Base-by-base conservation (phyloP, 176 grass and related monocot species). In the Lolium multiflorum region DNA sequence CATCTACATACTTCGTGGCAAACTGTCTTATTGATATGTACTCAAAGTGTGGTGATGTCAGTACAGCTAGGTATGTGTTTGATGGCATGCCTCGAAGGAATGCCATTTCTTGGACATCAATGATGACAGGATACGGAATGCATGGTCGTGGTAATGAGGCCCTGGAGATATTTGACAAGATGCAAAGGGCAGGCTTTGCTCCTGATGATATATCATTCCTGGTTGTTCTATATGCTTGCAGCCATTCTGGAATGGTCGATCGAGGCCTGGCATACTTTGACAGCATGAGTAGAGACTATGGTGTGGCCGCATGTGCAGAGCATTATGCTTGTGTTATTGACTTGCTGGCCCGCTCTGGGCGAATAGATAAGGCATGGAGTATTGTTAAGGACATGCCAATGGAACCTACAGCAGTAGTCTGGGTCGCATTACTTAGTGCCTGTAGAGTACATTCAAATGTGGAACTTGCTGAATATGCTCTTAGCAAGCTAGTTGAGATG, bases 1-100 rank as follows among this genome's bases (percentile, higher is more conserved):
- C 81, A 79, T 89, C 90, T 57, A 48, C 64, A 51, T 90, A 84
- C 65, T 92, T 90, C n/a, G 89, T 94, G 69, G 60, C 78, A 35
- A 97, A 97, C 72, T 97, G 95, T 76, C 89, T 97, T 18, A 90
- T 97, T 78, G 90, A 97, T 89, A 94, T 97, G 92, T 94, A 97
- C 66, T 90, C 91, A 73, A 97, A 93, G 67, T 97, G 92, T 74
- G 92, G 92, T 58, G 88, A 93, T 79, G 79, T 94, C 0, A 74
- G 93, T 80, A 85, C 88, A 83, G 90, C 92, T 89, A 88, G 89
- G 76, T 88, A 84, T 83, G 84, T 94, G 28, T 97, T 97, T 81
- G 79, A 94, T 87, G 67, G 55, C 62, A 94, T 94, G 89, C 82
- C 80, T 54, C 64, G 68, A 78, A 93, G 76, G 51, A 97, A 94